Base-by-base conservation (phyloP, 2,329 filamentous ascomycete genomes). In the Aureobasidium musti region DNA sequence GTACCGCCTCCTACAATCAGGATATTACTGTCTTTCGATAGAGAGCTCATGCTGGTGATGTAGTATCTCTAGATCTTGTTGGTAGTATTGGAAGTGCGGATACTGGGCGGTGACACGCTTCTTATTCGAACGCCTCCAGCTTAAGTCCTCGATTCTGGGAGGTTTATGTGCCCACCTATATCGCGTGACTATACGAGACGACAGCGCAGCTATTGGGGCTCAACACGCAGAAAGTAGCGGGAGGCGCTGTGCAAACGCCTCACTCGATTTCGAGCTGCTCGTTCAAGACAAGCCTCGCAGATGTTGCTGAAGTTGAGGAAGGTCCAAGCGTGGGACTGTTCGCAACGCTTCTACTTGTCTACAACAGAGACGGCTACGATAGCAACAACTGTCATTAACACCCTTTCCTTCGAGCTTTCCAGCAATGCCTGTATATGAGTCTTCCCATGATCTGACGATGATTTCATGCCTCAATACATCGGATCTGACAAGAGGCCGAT, bases 1-100 rank as follows among this genome's bases (percentile, higher is more conserved):
- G 82, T 83, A 11, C 83, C 83, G 26, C 78, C 80, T 10, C 82
- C 82, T 59, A 84, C 71, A 43, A 84, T 80, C 26, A 83, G 72
- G 47, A 78, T 73, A 39, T 70, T 69, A 11, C 67, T 54, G 72
- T 77, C 11, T 69, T 71, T 50, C 1, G 39, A 23, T 21, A 43
- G 19, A 70, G 71, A 14, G 53, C 11, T 45, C 59, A 53, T 60
- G 28, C 3, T 49, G 41, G 5, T 1, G 13, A 5, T 13, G 21
- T 35, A 45, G 17, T 30, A 3, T 30, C 8, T 30, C 13, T n/a
- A 3, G 13, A 21, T 39, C 3, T 45, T 45, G 26, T 13, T 14
- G 10, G 10, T 6, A 10, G 26, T 26, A 1, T 14, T 6, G 3
- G 10, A 8, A 14, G 21, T 26, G 33, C 28, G 14, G 21, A 23